Conservation (phyloP, 2,329 filamentous ascomycete species). For the Monosporascus sp. region DNA sequence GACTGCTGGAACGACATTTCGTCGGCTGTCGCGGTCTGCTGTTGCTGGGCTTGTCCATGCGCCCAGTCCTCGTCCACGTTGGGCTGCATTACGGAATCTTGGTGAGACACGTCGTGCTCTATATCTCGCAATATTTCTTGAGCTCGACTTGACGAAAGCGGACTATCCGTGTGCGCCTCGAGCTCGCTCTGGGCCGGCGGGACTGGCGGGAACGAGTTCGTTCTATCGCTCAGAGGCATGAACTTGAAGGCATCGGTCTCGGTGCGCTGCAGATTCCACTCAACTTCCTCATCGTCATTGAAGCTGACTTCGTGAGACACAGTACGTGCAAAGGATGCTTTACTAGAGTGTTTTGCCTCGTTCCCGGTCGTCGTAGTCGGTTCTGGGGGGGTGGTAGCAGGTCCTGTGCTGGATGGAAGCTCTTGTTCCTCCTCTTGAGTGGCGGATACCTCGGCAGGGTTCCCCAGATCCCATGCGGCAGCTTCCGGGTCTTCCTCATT, state of each 20-base stretch:
- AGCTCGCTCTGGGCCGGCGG: conserved; percentile 34
- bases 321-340: conserved; percentile 58
- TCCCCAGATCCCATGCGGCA: conserved; percentile 21
- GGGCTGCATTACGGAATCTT: conserved; percentile 35
- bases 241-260: conserved; percentile 55
- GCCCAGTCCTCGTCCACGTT: conserved; percentile 23
- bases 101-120: conserved; percentile 42
- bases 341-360: conserved; percentile 51
- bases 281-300: conserved; percentile 51
- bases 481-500: conserved; percentile 18
- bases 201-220: conserved; percentile 59
- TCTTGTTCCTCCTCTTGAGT: conserved; percentile 8
- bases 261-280: conserved; percentile 48
- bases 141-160: conserved; percentile 44
- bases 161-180: conserved; percentile 29
- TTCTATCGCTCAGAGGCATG: conserved; percentile 51
- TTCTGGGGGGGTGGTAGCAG: conserved; percentile 8
- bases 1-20: conserved; percentile 27
- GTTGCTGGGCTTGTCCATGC: conserved; percentile 26
- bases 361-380: conserved; percentile 17
- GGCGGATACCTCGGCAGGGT: conserved; percentile 2
- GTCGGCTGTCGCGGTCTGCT: conserved; percentile 12
- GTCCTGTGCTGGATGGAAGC: conserved; percentile 8
- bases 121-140: conserved; percentile 48
- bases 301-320: conserved; percentile 59